A percentile compares a stretch with the other conserved stretches of the same genome.
phyloP scores from a whole-genome alignment of 768 basidiomycete species.

The Termitomyces sp. region DNA sequence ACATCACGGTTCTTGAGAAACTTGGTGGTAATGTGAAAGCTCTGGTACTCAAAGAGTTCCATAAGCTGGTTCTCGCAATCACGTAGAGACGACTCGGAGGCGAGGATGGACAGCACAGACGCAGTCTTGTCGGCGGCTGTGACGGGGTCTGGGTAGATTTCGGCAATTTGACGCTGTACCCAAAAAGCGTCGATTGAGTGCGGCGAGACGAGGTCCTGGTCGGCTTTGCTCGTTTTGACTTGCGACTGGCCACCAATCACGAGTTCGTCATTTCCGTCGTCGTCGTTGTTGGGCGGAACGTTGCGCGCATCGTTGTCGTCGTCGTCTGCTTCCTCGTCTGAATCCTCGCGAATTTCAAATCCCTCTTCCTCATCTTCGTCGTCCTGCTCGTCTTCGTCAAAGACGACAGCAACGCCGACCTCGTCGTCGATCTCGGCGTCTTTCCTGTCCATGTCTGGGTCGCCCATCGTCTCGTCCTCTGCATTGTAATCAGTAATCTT shows the following conservation, averaged over 20 bases:
- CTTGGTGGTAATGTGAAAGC: constrained; percentile 83
- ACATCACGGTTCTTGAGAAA: constrained; percentile 95
- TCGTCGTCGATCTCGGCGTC: constrained; percentile 94
- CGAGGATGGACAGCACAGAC: constrained; percentile 76
- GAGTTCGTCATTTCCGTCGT: constrained; percentile 57
- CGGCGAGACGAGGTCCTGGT: constrained; percentile 80
- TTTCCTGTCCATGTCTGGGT: constrained; percentile 75
- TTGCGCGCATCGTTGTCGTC: constrained; percentile 52
- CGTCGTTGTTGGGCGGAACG: constrained; percentile 31
- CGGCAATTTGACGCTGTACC: constrained; percentile 92
- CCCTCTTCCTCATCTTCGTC: constrained; percentile 89
- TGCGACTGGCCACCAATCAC: constrained; percentile 70
- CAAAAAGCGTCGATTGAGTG: constrained; percentile 96
- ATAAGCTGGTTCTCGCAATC: constrained; percentile 96
- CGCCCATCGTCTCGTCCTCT: constrained; percentile 74
- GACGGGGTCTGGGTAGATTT: constrained; percentile 90
- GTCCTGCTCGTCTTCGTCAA: constrained; percentile 95
- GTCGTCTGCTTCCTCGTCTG: constrained; percentile 72
- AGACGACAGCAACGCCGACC: constrained; percentile 95
- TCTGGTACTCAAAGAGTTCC: constrained; percentile 92
- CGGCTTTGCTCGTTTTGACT: constrained; percentile 47
- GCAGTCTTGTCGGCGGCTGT: constrained; percentile 91
- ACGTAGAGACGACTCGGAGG: constrained; percentile 80
- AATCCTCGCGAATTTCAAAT: constrained; percentile 80
- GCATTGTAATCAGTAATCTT: constrained; percentile 95